A percentile compares a stretch with the other conserved stretches of the same genome.
These are phyloP conservation scores for Botrytis medusae DNA, from an alignment of 2,329 filamentous ascomycete genomes.

Conservation along the genomic window DNA sequence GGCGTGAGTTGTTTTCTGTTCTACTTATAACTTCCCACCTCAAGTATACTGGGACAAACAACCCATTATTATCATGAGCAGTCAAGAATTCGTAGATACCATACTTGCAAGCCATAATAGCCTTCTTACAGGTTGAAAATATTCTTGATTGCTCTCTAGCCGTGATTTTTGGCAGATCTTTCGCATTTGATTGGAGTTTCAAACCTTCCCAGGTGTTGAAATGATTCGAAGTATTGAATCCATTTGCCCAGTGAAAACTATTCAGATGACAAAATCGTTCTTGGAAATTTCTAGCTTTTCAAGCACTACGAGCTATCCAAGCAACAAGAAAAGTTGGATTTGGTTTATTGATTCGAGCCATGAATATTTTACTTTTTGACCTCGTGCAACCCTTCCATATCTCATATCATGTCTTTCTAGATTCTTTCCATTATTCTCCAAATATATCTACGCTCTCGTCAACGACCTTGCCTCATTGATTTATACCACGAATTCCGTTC, in stretches of 20 bases:
- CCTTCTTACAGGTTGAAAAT: neutral
- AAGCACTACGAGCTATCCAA: neutral
- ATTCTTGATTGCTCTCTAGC: neutral
- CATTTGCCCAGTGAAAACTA: neutral
- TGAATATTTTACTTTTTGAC: neutral
- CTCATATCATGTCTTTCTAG: conserved; percentile 43
- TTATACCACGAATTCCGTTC: conserved; percentile 64
- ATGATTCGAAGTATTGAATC: neutral
- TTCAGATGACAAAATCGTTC: neutral
- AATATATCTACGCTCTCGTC: conserved; percentile 76
- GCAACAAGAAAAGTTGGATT: neutral
- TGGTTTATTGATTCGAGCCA: neutral
- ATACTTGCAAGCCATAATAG: conserved; percentile 7
- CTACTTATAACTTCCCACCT: conserved; percentile 14
- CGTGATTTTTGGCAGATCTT: too few species aligned
- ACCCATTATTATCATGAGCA: too few species aligned
- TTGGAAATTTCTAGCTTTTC: neutral
- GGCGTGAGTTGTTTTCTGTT: conserved; percentile 51
- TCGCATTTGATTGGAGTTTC: neutral
- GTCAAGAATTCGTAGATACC: conserved; percentile 1
- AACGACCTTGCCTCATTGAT: conserved; percentile 59
- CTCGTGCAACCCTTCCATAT: conserved; percentile 6
- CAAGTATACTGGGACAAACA: neutral
- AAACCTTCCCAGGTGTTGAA: neutral
- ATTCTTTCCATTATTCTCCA: conserved; percentile 77